phyloP scores from a whole-genome alignment of 306 rosid species.

The Sicyos baderoa region DNA sequence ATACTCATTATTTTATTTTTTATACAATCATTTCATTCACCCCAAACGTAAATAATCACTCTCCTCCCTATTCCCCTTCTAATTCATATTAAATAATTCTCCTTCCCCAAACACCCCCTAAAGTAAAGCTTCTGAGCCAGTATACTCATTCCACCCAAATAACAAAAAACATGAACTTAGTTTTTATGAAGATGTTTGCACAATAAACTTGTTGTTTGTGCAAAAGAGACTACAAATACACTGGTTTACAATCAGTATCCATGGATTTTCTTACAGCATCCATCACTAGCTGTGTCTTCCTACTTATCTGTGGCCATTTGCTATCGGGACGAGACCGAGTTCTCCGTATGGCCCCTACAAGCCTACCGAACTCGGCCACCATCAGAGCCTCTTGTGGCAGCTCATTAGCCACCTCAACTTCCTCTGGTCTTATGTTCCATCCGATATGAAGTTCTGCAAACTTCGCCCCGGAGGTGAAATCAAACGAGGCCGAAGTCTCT shows the following conservation, averaged over 20 bases:
- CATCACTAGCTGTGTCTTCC: conserved; percentile 57
- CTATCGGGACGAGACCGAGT: conserved; percentile 30
- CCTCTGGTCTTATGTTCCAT: conserved; percentile 51
- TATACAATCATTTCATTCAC: too few species aligned
- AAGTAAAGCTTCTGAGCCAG: too few species aligned
- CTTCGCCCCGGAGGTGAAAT: conserved; percentile 41
- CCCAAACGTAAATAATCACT: too few species aligned
- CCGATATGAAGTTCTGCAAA: conserved; percentile 53
- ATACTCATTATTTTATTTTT: too few species aligned
- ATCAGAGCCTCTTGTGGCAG: conserved; percentile 72
- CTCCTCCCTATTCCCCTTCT: too few species aligned
- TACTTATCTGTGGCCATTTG: conserved; percentile 58
- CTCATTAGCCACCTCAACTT: conserved; percentile 34
- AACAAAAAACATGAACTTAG: neutral
- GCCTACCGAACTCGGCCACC: conserved; percentile 57
- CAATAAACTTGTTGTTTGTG: neutral
- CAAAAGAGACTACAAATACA: conserved; percentile 28
- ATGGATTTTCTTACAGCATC: conserved; percentile 65
- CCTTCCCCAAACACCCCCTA: too few species aligned
- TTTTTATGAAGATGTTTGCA: neutral
- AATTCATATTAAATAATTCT: too few species aligned
- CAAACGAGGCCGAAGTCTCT: conserved; percentile 48
- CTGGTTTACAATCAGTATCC: conserved; percentile 46
- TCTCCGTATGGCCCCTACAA: conserved; percentile 32
- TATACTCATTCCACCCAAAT: too few species aligned